Evolutionary conservation across 2,329 filamentous ascomycete genomes (phyloP).

Genomic region (Thelonectria discophora): DNA sequence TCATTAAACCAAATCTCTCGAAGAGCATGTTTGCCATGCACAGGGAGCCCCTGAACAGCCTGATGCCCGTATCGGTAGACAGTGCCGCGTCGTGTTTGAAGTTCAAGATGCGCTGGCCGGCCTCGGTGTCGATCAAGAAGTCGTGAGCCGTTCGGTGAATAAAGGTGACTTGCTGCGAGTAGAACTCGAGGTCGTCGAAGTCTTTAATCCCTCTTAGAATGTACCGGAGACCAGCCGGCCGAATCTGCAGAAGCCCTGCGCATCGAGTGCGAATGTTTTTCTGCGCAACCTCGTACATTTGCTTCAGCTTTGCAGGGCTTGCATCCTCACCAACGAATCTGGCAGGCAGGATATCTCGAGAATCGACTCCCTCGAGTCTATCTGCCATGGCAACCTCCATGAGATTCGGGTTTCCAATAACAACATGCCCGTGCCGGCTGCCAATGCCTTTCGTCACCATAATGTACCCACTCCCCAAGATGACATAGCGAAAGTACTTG

Average conservation of each 20-base stretch:
- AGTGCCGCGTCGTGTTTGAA: background rate
- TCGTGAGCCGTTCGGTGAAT: conserved; percentile 7
- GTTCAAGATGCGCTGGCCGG: conserved; percentile 1
- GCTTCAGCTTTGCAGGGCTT: background rate
- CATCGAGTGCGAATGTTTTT: too few species aligned
- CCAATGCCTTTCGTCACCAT: background rate
- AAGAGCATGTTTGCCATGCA: too few species aligned
- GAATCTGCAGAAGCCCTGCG: too few species aligned
- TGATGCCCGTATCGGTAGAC: background rate
- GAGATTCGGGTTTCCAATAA: background rate
- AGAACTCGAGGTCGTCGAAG: background rate
- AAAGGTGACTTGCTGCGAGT: background rate
- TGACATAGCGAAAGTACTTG: background rate
- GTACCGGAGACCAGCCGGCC: too few species aligned
- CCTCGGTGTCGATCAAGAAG: background rate
- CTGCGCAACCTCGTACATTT: background rate
- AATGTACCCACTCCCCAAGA: background rate
- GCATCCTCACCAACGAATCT: background rate
- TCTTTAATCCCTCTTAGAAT: too few species aligned
- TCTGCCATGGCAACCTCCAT: background rate
- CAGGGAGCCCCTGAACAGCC: background rate
- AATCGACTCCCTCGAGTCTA: background rate
- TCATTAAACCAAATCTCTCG: too few species aligned
- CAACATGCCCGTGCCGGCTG: too few species aligned
- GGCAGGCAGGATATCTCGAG: background rate